Percentiles rank a stretch among this genome's conserved stretches.
Evolutionary conservation across 176 grass and related monocot genomes (phyloP).

Genomic region (Oryza officinalis): DNA sequence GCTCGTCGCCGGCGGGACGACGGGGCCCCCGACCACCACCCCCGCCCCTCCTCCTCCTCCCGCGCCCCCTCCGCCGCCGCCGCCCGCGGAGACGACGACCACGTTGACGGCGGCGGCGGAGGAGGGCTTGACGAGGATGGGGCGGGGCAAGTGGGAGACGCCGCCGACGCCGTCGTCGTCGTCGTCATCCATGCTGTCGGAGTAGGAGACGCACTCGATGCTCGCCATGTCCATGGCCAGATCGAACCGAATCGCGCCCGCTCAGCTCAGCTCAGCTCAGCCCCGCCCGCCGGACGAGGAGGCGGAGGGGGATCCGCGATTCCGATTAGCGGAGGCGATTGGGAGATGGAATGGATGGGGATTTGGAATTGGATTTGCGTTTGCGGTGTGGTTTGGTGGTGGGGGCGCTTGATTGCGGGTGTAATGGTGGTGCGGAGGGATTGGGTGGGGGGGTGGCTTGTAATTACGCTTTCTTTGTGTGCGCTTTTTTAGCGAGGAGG

Average conservation of each 20-base stretch:
- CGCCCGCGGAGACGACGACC: slow-evolving; percentile 32
- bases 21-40: background rate
- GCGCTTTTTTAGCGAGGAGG: background rate
- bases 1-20: slow-evolving; percentile 40
- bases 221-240: slow-evolving; percentile 62
- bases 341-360: no score
- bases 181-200: slow-evolving; percentile 61
- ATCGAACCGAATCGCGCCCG: slow-evolving; percentile 19
- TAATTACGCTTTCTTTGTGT: background rate
- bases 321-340: background rate
- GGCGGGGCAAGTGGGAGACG: slow-evolving; percentile 39
- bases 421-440: background rate
- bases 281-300: background rate
- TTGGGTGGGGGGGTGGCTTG: background rate
- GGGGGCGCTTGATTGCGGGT: slow-evolving; percentile 17
- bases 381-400: no score
- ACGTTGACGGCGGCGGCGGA: slow-evolving; percentile 31
- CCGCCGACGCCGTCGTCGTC: slow-evolving; percentile 47
- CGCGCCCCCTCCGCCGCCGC: background rate
- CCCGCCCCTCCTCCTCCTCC: background rate
- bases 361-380: no score
- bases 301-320: background rate
- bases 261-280: no score
- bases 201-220: slow-evolving; percentile 77
- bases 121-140: slow-evolving; percentile 48